These are phyloP conservation scores for Elsinoe australis DNA, from an alignment of 2,329 filamentous ascomycete genomes.

Conservation along the genomic window DNA sequence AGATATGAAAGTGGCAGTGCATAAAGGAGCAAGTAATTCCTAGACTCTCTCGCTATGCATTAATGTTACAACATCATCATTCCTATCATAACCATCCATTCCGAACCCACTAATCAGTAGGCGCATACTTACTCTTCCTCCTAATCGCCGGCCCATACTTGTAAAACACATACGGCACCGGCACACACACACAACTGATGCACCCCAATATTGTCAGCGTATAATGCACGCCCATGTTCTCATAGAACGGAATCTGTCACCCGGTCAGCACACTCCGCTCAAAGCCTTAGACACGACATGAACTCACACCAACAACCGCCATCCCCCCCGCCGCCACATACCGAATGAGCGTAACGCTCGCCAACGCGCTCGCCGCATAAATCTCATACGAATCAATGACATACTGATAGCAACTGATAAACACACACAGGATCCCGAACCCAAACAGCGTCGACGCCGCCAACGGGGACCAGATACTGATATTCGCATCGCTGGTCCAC, in stretches of 20 bases:
- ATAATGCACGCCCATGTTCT: slow-evolving; percentile 33
- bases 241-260: slow-evolving; percentile 32
- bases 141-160: slow-evolving; percentile 34
- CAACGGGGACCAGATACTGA: slow-evolving; percentile 48
- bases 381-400: slow-evolving; percentile 51
- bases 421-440: slow-evolving; percentile 37
- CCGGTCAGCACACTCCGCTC: background rate
- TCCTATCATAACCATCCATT: no score
- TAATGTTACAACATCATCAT: no score
- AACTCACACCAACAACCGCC: slow-evolving; percentile 28
- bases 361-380: slow-evolving; percentile 45
- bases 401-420: slow-evolving; percentile 49
- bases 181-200: slow-evolving; percentile 29
- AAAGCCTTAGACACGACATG: background rate
- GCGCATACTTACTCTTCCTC: slow-evolving; percentile 25
- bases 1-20: no score
- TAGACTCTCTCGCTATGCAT: no score
- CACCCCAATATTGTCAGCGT: slow-evolving; percentile 30
- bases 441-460: slow-evolving; percentile 47
- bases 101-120: slow-evolving; percentile 19
- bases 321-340: slow-evolving; percentile 38
- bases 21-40: no score
- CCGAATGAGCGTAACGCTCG: slow-evolving; percentile 34
- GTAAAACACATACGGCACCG: slow-evolving; percentile 40
- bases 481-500: slow-evolving; percentile 42